Conservation (phyloP, 75 land plant genomes). For the Sequoiadendron giganteum region DNA sequence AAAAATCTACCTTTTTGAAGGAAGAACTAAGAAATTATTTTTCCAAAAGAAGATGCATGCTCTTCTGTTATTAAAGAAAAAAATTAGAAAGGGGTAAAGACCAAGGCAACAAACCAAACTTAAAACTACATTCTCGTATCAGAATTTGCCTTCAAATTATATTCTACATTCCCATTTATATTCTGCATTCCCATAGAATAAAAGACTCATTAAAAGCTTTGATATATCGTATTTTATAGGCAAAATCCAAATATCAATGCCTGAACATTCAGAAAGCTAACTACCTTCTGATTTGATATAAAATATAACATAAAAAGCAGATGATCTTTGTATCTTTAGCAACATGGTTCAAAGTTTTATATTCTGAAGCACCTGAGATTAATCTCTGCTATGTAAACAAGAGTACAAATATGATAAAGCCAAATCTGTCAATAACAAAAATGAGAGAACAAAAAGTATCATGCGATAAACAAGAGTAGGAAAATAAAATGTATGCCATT, state of each 20-base stretch:
- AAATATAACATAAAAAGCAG: too few relatives aligned
- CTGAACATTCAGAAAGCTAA: too few relatives aligned
- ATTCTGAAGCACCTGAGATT: background rate
- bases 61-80: too few relatives aligned
- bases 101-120: background rate
- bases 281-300: too few relatives aligned
- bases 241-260: too few relatives aligned
- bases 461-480: background rate
- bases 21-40: too few relatives aligned
- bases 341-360: background rate
- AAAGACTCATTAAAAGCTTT: background rate
- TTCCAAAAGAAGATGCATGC: too few relatives aligned
- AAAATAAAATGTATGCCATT: background rate
- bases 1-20: too few relatives aligned
- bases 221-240: background rate
- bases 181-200: background rate
- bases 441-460: background rate
- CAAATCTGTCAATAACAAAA: too few relatives aligned
- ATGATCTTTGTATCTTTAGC: too few relatives aligned
- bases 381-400: background rate
- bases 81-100: too few relatives aligned
- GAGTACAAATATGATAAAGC: too few relatives aligned
- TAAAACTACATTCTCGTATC: background rate
- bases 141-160: background rate
- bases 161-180: background rate